Evolutionary conservation across 176 grass and related monocot species (phyloP).

Genomic region (Metroxylon sagu): DNA sequence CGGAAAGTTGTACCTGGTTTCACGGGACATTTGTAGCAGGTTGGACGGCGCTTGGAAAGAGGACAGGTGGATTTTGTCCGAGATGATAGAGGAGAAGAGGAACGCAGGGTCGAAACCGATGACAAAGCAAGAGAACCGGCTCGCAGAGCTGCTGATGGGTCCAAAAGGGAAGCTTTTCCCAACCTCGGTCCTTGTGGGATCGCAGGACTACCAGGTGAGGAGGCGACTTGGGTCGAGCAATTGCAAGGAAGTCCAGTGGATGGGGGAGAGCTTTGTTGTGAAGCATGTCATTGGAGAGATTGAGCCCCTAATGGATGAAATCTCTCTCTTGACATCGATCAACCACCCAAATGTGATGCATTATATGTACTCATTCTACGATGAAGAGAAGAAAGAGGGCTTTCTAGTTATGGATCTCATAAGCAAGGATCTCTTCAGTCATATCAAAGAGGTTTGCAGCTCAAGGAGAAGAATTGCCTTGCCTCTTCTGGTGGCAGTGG

Average conservation of each 20-base stretch:
- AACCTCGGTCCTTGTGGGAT: conserved; percentile 35
- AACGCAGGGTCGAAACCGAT: conserved; percentile 24
- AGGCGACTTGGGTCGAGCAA: conserved; percentile 35
- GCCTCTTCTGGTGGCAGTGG: conserved; percentile 50
- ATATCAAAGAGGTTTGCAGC: conserved; percentile 55
- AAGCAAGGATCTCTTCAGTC: conserved; percentile 56
- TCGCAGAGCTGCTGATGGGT: conserved; percentile 53
- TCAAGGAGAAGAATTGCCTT: conserved; percentile 49
- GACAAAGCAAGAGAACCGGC: conserved; percentile 44
- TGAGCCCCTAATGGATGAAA: conserved; percentile 28
- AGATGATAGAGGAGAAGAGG: conserved; percentile 54
- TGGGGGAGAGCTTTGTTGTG: conserved; percentile 65
- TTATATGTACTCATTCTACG: conserved; percentile 56
- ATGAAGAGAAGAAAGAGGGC: conserved; percentile 78
- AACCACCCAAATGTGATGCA: conserved; percentile 59
- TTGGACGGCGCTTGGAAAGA: conserved; percentile 71
- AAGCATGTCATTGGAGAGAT: conserved; percentile 68
- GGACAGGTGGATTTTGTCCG: conserved; percentile 67
- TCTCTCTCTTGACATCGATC: conserved; percentile 54
- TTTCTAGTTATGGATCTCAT: conserved; percentile 72
- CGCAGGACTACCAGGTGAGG: conserved; percentile 57
- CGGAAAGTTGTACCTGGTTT: conserved; percentile 46
- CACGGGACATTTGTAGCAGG: conserved; percentile 32
- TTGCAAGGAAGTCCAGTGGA: conserved; percentile 91
- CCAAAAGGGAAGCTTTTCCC: conserved; percentile 48